Evolutionary conservation across 495 filamentous ascomycete species (phyloP), one percentile per base, ranked within the genome.

Genomic region (Penicillium parvum): DNA sequence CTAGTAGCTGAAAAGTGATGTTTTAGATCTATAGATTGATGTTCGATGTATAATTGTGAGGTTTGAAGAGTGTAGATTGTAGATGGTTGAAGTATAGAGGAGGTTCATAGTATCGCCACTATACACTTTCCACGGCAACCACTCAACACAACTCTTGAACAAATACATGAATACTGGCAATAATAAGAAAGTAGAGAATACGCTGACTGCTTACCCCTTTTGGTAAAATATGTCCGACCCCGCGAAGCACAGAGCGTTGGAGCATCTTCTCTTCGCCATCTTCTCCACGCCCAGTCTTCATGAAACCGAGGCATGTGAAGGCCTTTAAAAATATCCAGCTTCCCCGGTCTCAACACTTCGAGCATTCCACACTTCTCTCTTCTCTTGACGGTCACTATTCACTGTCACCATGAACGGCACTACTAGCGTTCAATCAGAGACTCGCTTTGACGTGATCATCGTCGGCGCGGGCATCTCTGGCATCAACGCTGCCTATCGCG

Each of bases 401-500:
- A 37, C 30, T n/a, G 6, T 14, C 37, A 51, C 12, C 28, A 63
- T 63, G 63, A 58, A 61, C 40, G 49, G 49, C 20, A 53, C 57
- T 32, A 50, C 57, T 14, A 57, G 48, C 22, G 47, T 20, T 7
- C 33, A 42, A 32, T 39, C 51, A 3, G 51, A 47, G 7, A 12
- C 45, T 18, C 37, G 42, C 36, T 74, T 64, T 53, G 85, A 90
- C 61, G 68, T 89, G 11, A 57, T 85, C 45, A 77, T 90, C 52
- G 58, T 88, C 19, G 85, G 85, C 32, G 83, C 85, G 1, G 85
- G 86, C 16, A 77, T 90, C 47, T 84, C 79, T 32, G 86, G 85
- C 39, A 83, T 90, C 68, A 89, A 91, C 55, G 67, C 79, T 30
- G 85, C 72, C 7, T 88, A 89, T 49, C 76, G 81, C 6, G 50